Percentiles rank a stretch among this genome's conserved stretches.
phyloP scores from a whole-genome alignment of 2,329 filamentous ascomycete genomes.

The Penicillium sp. region DNA sequence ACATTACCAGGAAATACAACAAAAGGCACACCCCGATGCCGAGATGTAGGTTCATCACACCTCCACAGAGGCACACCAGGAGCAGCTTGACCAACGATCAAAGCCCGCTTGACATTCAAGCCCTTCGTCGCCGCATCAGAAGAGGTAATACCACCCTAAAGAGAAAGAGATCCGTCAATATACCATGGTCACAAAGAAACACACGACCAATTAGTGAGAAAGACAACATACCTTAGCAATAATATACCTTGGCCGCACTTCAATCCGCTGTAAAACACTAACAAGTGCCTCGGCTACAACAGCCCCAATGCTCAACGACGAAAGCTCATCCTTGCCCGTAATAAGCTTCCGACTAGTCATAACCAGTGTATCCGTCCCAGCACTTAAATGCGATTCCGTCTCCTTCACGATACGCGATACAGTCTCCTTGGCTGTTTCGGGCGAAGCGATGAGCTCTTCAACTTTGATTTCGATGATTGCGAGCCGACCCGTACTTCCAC shows the following conservation, averaged over 20 bases:
- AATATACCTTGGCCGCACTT: slow-evolving; percentile 55
- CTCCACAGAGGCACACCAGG: slow-evolving; percentile 60
- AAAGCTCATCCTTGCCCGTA: slow-evolving; percentile 49
- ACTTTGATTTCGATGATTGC: slow-evolving; percentile 52
- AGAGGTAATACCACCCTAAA: slow-evolving; percentile 58
- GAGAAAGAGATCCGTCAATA: background rate
- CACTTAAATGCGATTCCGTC: slow-evolving; percentile 42
- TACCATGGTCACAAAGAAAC: background rate
- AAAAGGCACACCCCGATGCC: slow-evolving; percentile 55
- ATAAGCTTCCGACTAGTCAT: slow-evolving; percentile 61
- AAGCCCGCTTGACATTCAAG: slow-evolving; percentile 54
- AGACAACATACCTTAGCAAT: slow-evolving; percentile 50
- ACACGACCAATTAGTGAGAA: background rate
- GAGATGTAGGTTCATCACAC: slow-evolving; percentile 54
- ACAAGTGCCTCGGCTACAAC: slow-evolving; percentile 55
- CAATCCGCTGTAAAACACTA: slow-evolving; percentile 48
- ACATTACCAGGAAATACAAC: slow-evolving; percentile 62
- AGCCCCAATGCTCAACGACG: slow-evolving; percentile 56
- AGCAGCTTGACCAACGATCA: slow-evolving; percentile 58
- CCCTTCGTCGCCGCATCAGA: slow-evolving; percentile 61
- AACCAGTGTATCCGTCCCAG: slow-evolving; percentile 55
- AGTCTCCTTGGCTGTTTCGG: slow-evolving; percentile 20
- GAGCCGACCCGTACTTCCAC: slow-evolving; percentile 38
- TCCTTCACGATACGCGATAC: slow-evolving; percentile 30
- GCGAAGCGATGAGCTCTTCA: slow-evolving; percentile 46